Base-by-base conservation (phyloP, 2,329 filamentous ascomycete species). In the Pseudovirgaria hyperparasitica region DNA sequence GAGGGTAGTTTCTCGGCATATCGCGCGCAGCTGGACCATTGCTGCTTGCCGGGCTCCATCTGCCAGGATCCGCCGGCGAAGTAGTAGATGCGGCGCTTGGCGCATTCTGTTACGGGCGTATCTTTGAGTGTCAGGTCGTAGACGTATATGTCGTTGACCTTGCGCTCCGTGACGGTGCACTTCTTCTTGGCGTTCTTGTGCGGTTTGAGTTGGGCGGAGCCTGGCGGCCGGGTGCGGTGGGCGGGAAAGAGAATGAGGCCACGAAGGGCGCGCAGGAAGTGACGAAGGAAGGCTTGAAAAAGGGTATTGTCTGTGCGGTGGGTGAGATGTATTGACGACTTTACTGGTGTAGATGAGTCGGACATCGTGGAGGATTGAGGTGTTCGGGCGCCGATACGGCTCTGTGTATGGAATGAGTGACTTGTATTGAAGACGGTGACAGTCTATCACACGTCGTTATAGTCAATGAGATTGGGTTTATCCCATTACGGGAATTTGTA, bases 21-120 rank as follows among this genome's bases (percentile, higher is more conserved):
- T 28, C 65, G 57, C 0, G 59, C 50, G 26, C 58, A 53, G 5
- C 71, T 45, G 5, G 53, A 53, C 67, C 67, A 73, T 34, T 73
- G 70, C 25, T 67, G 54, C 0, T 45, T 36, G 3, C 54, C 57
- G 0, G 70, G 60, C 0, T 63, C 63, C 35, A 52, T 52, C 32
- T 66, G 64, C 62, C 69, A 73, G 4, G 64, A 65, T 5, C 69
- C 69, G 2, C 69, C 70, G 0, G 57, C 55, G 34, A 70, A 70
- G 32, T 72, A 73, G 33, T 67, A 62, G 14, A 74, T 47, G 4
- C 52, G 43, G 33, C 49, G 54, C 13, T 30, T 42, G 9, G 31
- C 30, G 15, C 30, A 27, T 22, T 35, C 35, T 5, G 26, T 22
- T 24, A 9, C 9, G 22, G 23, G 27, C 6, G 26, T 25, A 2